phyloP scores from a whole-genome alignment of 345 rosid species.

The Gossypium rotundifolium region DNA sequence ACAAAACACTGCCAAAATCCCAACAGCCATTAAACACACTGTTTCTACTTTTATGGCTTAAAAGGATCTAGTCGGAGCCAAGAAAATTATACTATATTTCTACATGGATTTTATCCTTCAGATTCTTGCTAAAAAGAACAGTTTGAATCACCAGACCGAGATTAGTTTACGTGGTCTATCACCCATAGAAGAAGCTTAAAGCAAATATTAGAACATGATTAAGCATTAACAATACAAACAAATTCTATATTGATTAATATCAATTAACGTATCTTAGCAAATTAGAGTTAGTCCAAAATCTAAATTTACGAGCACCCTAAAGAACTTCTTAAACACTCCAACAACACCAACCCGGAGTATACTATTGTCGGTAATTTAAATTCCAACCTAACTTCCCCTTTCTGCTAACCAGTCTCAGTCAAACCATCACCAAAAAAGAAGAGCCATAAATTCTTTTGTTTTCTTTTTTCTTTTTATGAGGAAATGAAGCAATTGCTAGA shows the following conservation, averaged over 20 bases:
- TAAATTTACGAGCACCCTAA: neutral
- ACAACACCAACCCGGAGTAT: neutral
- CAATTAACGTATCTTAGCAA: neutral
- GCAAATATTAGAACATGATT: neutral
- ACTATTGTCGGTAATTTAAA: neutral
- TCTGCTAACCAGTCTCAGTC: neutral
- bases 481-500: neutral
- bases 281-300: neutral
- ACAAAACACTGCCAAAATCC: neutral
- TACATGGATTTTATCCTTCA: neutral
- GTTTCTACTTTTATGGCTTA: neutral
- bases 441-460: neutral
- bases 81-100: neutral
- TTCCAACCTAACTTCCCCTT: neutral
- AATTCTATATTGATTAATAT: neutral
- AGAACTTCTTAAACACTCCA: neutral
- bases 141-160: neutral
- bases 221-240: neutral
- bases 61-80: neutral
- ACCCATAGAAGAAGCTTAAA: neutral
- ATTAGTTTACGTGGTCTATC: neutral
- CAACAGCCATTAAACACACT: neutral
- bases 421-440: neutral
- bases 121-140: conserved; percentile 27
- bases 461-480: too few species aligned